Conservation (phyloP, 2,329 filamentous ascomycete genomes). For the Neophaeococcomyces aloes region DNA sequence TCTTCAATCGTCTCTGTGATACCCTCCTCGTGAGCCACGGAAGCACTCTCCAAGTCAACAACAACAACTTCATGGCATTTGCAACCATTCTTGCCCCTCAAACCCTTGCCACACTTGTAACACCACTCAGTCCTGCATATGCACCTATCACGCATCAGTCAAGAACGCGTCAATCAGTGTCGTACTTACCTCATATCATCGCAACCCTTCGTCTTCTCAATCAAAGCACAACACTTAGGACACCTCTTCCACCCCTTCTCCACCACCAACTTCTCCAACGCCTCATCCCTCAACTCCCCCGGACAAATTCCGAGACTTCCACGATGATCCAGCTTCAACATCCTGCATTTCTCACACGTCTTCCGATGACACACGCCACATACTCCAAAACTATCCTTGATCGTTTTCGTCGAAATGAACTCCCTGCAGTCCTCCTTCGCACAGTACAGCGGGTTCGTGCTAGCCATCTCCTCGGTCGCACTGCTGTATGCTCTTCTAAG, state of each 20-base stretch:
- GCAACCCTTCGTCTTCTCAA: slow-evolving; percentile 15
- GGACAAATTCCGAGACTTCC: slow-evolving; percentile 5
- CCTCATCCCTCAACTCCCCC: neutral
- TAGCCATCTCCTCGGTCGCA: slow-evolving; percentile 12
- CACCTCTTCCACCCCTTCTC: slow-evolving; percentile 17
- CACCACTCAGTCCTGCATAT: slow-evolving; percentile 17
- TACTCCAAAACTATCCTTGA: slow-evolving; percentile 1
- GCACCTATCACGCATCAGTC: neutral
- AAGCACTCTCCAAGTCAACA: neutral
- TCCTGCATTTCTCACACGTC: slow-evolving; percentile 5
- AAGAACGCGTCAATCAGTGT: neutral
- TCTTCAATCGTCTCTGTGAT: too few species aligned
- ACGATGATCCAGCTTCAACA: slow-evolving; percentile 1
- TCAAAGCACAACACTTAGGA: slow-evolving; percentile 14
- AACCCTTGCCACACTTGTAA: slow-evolving; percentile 13
- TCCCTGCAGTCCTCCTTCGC: slow-evolving; percentile 11
- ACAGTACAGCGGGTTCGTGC: slow-evolving; percentile 13
- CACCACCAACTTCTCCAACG: slow-evolving; percentile 2
- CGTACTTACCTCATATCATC: slow-evolving; percentile 12
- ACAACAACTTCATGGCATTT: slow-evolving; percentile 1
- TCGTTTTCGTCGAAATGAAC: slow-evolving; percentile 7
- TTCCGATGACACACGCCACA: slow-evolving; percentile 7
- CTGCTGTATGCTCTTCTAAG: slow-evolving; percentile 3
- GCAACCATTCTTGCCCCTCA: neutral
- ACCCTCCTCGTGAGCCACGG: neutral